phyloP scores from a whole-genome alignment of 441 rosid genomes.

The Populus trichocarpa region DNA sequence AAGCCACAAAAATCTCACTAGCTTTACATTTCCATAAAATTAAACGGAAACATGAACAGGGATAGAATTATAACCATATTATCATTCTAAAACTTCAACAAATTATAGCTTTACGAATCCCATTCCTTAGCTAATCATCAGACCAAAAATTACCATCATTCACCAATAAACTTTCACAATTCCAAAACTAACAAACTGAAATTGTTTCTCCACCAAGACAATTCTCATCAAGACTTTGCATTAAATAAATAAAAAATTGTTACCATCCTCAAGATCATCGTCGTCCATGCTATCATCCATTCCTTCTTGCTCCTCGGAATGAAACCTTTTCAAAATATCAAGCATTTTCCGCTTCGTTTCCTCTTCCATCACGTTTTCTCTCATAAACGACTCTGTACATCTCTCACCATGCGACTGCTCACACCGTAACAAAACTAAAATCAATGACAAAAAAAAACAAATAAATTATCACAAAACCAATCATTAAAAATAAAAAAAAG shows the following conservation, averaged over 20 bases:
- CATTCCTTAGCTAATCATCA: background rate
- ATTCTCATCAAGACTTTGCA: too few species aligned
- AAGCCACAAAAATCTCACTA: too few species aligned
- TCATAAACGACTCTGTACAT: slow-evolving; percentile 92
- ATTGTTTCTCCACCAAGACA: too few species aligned
- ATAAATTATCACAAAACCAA: background rate
- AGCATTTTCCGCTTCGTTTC: slow-evolving; percentile 66
- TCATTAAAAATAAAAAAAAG: background rate
- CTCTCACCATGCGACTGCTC: slow-evolving; percentile 70
- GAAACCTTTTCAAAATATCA: slow-evolving; percentile 70
- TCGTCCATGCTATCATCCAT: slow-evolving; percentile 41
- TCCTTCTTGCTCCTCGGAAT: slow-evolving; percentile 57
- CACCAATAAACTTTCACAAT: background rate
- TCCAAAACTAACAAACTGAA: too few species aligned
- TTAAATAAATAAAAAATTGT: too few species aligned
- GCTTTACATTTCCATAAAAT: background rate
- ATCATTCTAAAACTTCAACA: too few species aligned
- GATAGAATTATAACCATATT: too few species aligned
- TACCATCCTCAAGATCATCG: background rate
- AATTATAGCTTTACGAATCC: background rate
- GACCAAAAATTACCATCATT: background rate
- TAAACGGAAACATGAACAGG: background rate
- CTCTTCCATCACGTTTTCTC: slow-evolving; percentile 75
- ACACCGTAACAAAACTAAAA: background rate
- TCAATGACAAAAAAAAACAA: background rate